phyloP scores from a whole-genome alignment of 306 rosid genomes.

The Vigna nakashimae region DNA sequence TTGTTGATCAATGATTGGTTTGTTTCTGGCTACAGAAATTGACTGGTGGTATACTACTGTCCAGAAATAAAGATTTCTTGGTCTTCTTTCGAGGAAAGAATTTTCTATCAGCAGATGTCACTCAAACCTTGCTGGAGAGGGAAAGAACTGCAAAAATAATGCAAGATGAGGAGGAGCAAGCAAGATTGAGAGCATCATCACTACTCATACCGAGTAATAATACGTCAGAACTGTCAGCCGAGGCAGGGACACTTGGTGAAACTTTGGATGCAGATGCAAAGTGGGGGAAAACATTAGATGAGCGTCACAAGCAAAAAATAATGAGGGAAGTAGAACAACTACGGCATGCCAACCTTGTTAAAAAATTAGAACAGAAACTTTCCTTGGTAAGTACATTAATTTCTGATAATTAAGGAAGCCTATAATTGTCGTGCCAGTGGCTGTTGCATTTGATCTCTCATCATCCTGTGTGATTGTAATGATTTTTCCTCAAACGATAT shows the following conservation, averaged over 20 bases:
- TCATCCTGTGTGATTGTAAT: not conserved
- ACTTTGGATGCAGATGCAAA: constrained; percentile 91
- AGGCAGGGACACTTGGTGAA: constrained; percentile 90
- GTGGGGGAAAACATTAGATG: constrained; percentile 85
- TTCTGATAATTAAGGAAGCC: constrained; percentile 33
- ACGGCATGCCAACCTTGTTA: constrained; percentile 69
- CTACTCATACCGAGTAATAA: constrained; percentile 56
- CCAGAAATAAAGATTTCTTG: constrained; percentile 93
- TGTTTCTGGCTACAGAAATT: constrained; percentile 66
- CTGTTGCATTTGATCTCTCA: constrained; percentile 26
- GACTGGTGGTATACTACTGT: constrained; percentile 87
- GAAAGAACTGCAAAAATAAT: constrained; percentile 76
- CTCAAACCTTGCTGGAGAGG: constrained; percentile 82
- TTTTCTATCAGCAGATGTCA: constrained; percentile 81
- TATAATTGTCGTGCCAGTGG: constrained; percentile 29
- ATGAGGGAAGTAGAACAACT: constrained; percentile 68
- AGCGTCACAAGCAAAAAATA: constrained; percentile 63
- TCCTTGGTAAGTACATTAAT: constrained; percentile 68
- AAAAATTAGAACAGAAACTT: constrained; percentile 81
- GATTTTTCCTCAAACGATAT: constrained; percentile 3
- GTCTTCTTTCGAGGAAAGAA: constrained; percentile 92
- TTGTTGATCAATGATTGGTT: constrained; percentile 31
- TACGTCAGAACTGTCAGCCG: constrained; percentile 57
- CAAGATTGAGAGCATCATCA: constrained; percentile 86
- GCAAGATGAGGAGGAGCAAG: constrained; percentile 95